Base-by-base conservation (phyloP, 139 green algal genomes). In the Yamagishiella unicocca region DNA sequence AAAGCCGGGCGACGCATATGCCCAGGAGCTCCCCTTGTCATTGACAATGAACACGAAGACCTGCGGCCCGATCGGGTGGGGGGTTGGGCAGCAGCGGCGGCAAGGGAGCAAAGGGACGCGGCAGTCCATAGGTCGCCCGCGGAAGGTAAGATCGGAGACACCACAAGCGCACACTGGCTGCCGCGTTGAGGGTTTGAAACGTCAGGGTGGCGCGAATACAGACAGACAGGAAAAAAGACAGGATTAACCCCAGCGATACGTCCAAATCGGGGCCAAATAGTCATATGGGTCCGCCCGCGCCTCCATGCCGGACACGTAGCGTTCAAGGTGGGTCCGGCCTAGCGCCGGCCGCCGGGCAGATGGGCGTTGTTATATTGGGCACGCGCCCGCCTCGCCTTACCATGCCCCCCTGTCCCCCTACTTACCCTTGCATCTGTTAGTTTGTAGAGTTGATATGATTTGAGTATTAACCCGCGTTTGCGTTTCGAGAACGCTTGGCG, bases 41-140 rank as follows among this genome's bases (percentile, higher is more conserved):
- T 94, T 95, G 24, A 92, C 89, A 17, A 93, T 87, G 82, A 95
- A 95, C 67, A 94, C 84, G 79, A 95, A 95, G 24, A 95, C 90
- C 92, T 95, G 87, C 38, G 54, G 3, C 58, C 19, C 7, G n/a
- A n/a, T n/a, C n/a, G n/a, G n/a, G n/a, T n/a, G 21, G 29, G n/a
- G 64, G 29, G 10, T 9, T 4, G n/a, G 64, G 7, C 64, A 12
- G n/a, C 9, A 10, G 9, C 5, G 72, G 37, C 4, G 29, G 2
- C 29, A 17, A 38, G 35, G 21, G 12, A 50, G 46, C 25, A 50
- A 14, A 27, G 40, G 53, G 17, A 64, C n/a, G 6, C 24, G 10
- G 64, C 2, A n/a, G n/a, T n/a, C n/a, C n/a, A n/a, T n/a, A n/a
- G n/a, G n/a, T n/a, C n/a, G n/a, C n/a, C n/a, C n/a, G n/a, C n/a